Evolutionary conservation across 2,329 filamentous ascomycete genomes (phyloP), one percentile per base, ranked within the genome.

Genomic region (Gremmenia infestans): DNA sequence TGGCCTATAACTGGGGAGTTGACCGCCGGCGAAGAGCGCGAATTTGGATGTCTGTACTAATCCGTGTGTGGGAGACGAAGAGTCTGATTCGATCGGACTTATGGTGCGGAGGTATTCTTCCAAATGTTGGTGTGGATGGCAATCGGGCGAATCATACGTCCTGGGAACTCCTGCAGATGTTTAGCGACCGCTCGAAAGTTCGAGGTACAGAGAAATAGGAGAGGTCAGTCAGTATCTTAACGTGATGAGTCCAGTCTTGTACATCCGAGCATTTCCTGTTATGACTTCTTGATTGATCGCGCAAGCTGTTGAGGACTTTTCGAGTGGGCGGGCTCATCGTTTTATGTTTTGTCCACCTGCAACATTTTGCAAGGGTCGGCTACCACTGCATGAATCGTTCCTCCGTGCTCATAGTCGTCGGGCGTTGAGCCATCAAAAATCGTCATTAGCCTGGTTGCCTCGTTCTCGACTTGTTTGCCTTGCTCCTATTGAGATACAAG

Each of bases 181-280:
- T 64, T 67, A 66, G 64, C 63, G 61, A 65, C 52, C 35, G 39
- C 58, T 61, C 50, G 53, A 61, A 60, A 60, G 51, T 60, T 61
- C 48, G 46, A 59, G 53, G 49, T 55, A 35, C 47, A 52, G 52
- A 56, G 49, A 48, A 50, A 28, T 47, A 28, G 37, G 28, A n/a
- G 17, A 40, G 54, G 22, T 15, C 15, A 48, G 48, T 35, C 7
- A 22, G 22, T 47, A 14, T 32, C 45, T 47, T 32, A 19, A 22
- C n/a, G 45, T 47, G 11, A 47, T 47, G 45, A 25, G 23, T 47
- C 35, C 8, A 36, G 25, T 45, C 17, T 28, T n/a, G 36, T 22
- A 22, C 17, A 37, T 45, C 14, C 7, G 6, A 23, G 28, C 9
- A 11, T 50, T 49, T 43, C 23, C 42, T 35, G 17, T 42, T 42